These are phyloP conservation scores for Prototheca stagnorum DNA, from an alignment of 163 green algal species.

Conservation along the genomic window DNA sequence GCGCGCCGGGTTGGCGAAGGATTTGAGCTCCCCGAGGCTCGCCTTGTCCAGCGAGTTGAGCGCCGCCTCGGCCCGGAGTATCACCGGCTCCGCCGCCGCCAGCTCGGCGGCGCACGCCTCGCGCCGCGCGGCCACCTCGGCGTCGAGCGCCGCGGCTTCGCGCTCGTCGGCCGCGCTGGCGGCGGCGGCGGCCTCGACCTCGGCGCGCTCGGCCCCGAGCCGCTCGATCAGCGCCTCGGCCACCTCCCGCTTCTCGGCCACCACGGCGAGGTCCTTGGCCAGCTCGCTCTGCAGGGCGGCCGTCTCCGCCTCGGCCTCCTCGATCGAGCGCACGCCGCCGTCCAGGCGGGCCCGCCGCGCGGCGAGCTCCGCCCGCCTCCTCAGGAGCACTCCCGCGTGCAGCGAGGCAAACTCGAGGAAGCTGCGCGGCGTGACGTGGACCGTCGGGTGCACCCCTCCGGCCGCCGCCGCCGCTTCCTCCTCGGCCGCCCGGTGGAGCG, in stretches of 20 bases:
- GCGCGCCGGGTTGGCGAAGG: slow-evolving; percentile 67
- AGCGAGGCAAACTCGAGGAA: too few species aligned
- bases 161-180: slow-evolving; percentile 63
- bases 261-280: slow-evolving; percentile 72
- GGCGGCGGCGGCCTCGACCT: slow-evolving; percentile 76
- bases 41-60: slow-evolving; percentile 80
- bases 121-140: slow-evolving; percentile 57
- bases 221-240: slow-evolving; percentile 79
- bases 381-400: too few species aligned
- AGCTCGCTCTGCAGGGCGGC: slow-evolving; percentile 66
- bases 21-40: slow-evolving; percentile 82
- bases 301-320: slow-evolving; percentile 56
- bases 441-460: too few species aligned
- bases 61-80: slow-evolving; percentile 70
- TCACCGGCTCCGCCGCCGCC: slow-evolving; percentile 73
- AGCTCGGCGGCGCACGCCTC: slow-evolving; percentile 69
- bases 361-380: too few species aligned
- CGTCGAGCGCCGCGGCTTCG: slow-evolving; percentile 47
- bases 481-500: too few species aligned
- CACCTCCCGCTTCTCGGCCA: slow-evolving; percentile 79
- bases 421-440: too few species aligned
- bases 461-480: too few species aligned
- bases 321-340: too few species aligned
- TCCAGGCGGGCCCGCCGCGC: too few species aligned
- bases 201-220: slow-evolving; percentile 70